Base-by-base conservation (phyloP, 2,329 filamentous ascomycete species). In the Neofusicoccum parvum region DNA sequence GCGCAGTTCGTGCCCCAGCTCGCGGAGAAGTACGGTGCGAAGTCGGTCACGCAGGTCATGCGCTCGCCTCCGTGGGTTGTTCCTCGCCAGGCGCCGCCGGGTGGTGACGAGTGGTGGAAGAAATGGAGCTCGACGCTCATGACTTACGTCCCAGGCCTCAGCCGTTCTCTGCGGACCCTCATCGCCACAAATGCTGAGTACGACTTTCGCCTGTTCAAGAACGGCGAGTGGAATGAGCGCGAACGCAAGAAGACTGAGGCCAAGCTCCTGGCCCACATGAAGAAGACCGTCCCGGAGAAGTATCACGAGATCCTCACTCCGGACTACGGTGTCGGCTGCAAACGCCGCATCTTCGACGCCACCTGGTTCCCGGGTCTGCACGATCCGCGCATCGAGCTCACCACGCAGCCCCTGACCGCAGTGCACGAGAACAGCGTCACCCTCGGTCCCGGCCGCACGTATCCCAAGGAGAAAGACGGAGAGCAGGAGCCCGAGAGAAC, bases 301-400 rank as follows among this genome's bases (percentile, higher is more conserved):
- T 90, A 89, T 66, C 85, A 87, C 67, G 83, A 87, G 36, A 80
- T 88, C 6, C 72, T 90, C 41, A 86, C 86, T 0, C 88, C 88
- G 0, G 82, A 89, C 58, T 90, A 88, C 65, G 80, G 83, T 50
- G 74, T 89, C 14, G 87, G 87, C 1, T 90, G 87, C 76, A 90
- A 89, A 76, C 78, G 88, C n/a, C 81, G 87, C 14, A 84, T 90
- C 64, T 84, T 85, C 62, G 86, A 89, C 66, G 79, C 82, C 2
- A 79, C 79, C 1, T 90, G 88, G 78, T 80, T 87, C 20, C 70
- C 78, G 14, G 79, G 80, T 46, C 74, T 90, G 43, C 79, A 87
- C 43, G 74, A 82, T 3, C 75, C 81, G 0, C 86, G 86, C 60
- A 78, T 87, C 20, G 80, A 85, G 48, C 73, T 88, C 48, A 86